These are phyloP conservation scores for Pichia sp. DNA, from an alignment of 1,139 yeast species.

Conservation along the genomic window DNA sequence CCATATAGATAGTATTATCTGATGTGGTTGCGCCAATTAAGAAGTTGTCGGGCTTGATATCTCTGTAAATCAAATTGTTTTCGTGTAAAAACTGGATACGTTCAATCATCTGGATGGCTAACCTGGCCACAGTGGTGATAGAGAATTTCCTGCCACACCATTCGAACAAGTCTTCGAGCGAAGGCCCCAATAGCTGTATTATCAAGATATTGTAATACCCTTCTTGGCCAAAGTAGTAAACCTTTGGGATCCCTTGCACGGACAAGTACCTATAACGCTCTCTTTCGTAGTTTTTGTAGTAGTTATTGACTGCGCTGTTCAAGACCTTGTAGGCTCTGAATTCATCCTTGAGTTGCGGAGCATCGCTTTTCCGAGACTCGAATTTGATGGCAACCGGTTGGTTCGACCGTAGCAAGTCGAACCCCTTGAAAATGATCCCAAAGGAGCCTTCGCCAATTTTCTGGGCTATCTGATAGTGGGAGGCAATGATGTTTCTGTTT, in stretches of 20 bases:
- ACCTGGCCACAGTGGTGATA: slow-evolving; percentile 68
- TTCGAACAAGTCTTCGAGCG: slow-evolving; percentile 72
- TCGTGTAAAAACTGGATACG: slow-evolving; percentile 65
- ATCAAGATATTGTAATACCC: slow-evolving; percentile 72
- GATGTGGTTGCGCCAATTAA: slow-evolving; percentile 63
- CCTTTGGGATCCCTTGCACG: slow-evolving; percentile 78
- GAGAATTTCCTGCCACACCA: slow-evolving; percentile 74
- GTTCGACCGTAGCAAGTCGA: slow-evolving; percentile 66
- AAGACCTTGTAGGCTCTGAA: slow-evolving; percentile 87
- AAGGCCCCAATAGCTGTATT: slow-evolving; percentile 71
- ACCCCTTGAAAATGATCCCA: slow-evolving; percentile 95
- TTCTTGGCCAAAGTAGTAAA: slow-evolving; percentile 84
- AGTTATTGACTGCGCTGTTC: slow-evolving; percentile 44
- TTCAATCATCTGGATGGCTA: slow-evolving; percentile 70
- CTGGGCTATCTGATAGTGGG: slow-evolving; percentile 91
- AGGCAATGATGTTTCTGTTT: slow-evolving; percentile 44
- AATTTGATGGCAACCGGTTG: slow-evolving; percentile 71
- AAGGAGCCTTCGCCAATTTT: slow-evolving; percentile 98
- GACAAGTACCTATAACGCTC: slow-evolving; percentile 24
- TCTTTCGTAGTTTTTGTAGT: slow-evolving; percentile 20
- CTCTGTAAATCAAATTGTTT: slow-evolving; percentile 67
- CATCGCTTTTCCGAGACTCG: slow-evolving; percentile 94
- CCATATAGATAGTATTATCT: slow-evolving; percentile 64
- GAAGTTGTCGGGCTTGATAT: slow-evolving; percentile 74
- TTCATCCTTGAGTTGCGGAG: slow-evolving; percentile 95